Conservation (phyloP, 495 filamentous ascomycete genomes). For the Collariella sp. region DNA sequence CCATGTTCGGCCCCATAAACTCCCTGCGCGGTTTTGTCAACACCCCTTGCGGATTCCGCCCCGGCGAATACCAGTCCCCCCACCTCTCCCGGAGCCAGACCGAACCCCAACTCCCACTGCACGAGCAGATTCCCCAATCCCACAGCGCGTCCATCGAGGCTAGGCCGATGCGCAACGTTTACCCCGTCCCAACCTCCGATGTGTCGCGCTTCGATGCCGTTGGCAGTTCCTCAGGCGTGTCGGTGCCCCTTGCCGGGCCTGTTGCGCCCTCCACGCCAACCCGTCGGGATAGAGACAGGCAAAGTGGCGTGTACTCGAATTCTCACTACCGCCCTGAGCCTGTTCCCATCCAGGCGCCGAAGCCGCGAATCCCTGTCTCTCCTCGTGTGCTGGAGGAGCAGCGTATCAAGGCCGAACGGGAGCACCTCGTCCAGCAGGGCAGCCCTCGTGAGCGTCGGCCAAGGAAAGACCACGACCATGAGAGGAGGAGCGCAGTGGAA, state of each 20-base stretch:
- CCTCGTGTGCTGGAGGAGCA: slow-evolving; percentile 34
- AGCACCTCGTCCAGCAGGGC: neutral
- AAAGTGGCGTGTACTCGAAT: neutral
- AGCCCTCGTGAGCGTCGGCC: slow-evolving; percentile 1
- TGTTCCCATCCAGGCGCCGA: slow-evolving; percentile 40
- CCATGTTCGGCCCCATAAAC: slow-evolving; percentile 46
- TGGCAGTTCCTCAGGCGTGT: slow-evolving; percentile 40
- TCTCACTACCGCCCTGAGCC: slow-evolving; percentile 23
- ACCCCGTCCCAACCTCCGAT: slow-evolving; percentile 54
- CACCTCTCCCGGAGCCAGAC: slow-evolving; percentile 1
- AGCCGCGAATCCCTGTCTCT: slow-evolving; percentile 35
- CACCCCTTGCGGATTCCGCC: slow-evolving; percentile 42
- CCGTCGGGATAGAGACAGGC: slow-evolving; percentile 6
- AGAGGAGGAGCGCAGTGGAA: slow-evolving; percentile 11
- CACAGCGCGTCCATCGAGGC: slow-evolving; percentile 30
- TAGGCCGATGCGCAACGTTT: slow-evolving; percentile 30
- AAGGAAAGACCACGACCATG: slow-evolving; percentile 1
- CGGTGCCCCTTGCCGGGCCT: slow-evolving; percentile 4
- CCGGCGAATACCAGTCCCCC: slow-evolving; percentile 17
- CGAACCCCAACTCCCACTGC: neutral
- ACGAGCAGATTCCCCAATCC: slow-evolving; percentile 15
- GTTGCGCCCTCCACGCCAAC: slow-evolving; percentile 6
- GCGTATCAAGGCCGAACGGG: slow-evolving; percentile 8
- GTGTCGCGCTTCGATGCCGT: slow-evolving; percentile 49
- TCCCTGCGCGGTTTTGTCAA: slow-evolving; percentile 43